phyloP scores from a whole-genome alignment of 1,284 basidiomycete species.

The Apiotrichum brassicae region DNA sequence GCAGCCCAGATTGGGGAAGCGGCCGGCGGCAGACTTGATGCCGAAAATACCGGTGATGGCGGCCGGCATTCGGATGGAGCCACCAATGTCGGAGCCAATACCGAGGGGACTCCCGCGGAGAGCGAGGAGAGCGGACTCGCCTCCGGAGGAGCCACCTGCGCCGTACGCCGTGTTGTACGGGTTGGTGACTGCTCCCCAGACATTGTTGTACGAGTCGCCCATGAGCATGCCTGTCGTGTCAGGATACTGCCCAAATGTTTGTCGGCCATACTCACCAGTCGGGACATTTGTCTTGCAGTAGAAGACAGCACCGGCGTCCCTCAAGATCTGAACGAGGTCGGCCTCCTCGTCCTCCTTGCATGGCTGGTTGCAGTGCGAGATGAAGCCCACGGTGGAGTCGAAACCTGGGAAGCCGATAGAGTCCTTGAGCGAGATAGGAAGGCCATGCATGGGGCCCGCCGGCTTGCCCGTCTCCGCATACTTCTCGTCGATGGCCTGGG shows the following conservation, averaged over 20 bases:
- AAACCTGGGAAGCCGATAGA: conserved; percentile 32
- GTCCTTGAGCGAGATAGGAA: conserved; percentile 47
- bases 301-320: conserved; percentile 22
- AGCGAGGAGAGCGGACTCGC: conserved; percentile 61
- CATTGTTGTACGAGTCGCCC: conserved; percentile 14
- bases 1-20: conserved; percentile 40
- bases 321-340: conserved; percentile 11
- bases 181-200: conserved; percentile 38
- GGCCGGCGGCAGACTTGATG: conserved; percentile 13
- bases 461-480: conserved; percentile 39
- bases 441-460: conserved; percentile 47
- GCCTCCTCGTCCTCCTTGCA: conserved; percentile 9
- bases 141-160: conserved; percentile 59
- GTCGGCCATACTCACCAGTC: conserved; percentile 5
- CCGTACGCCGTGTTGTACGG: conserved; percentile 44
- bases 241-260: too few species aligned
- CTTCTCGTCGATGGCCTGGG: conserved; percentile 43
- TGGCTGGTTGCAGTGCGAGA: conserved; percentile 8
- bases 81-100: conserved; percentile 52
- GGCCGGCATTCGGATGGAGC: conserved; percentile 17
- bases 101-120: conserved; percentile 56
- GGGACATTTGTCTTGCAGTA: conserved; percentile 26
- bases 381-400: conserved; percentile 19
- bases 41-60: conserved; percentile 14
- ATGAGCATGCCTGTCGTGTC: not conserved